Conservation (phyloP, 306 rosid species). For the Abrus precatorius region DNA sequence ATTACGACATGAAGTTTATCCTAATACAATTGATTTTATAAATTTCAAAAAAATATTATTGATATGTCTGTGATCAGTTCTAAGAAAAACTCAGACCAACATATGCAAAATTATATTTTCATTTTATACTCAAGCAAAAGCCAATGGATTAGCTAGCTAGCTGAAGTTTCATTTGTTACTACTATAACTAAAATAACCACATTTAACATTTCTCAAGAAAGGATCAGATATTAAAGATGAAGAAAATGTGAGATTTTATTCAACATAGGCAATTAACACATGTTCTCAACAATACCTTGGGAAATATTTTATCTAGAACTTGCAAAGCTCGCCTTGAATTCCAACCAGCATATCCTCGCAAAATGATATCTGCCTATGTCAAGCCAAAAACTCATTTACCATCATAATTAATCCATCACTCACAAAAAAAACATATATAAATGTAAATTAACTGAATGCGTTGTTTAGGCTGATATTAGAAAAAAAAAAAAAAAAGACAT, state of each 20-base stretch:
- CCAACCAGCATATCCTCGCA: conserved; percentile 90
- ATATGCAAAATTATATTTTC: background rate
- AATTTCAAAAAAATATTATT: background rate
- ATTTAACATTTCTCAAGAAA: background rate
- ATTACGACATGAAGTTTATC: background rate
- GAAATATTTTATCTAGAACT: conserved; percentile 73
- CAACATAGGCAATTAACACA: background rate
- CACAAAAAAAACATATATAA: background rate
- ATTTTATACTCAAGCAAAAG: background rate
- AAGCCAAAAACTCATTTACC: conserved; percentile 1
- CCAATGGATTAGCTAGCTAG: background rate
- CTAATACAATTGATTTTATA: background rate
- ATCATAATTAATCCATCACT: conserved; percentile 16
- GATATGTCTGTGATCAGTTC: background rate
- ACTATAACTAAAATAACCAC: background rate
- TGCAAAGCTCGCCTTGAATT: conserved; percentile 84
- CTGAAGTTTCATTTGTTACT: background rate
- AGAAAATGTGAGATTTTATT: background rate
- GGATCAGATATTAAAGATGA: background rate
- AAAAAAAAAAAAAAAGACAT: background rate
- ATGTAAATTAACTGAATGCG: background rate
- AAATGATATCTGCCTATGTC: conserved; percentile 72
- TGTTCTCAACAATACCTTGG: conserved; percentile 60
- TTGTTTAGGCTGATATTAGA: background rate
- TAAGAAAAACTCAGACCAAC: background rate